Percentiles rank a stretch among this genome's conserved stretches.
Evolutionary conservation across 768 basidiomycete genomes (phyloP).

Genomic region (Rubroboletus satanas): DNA sequence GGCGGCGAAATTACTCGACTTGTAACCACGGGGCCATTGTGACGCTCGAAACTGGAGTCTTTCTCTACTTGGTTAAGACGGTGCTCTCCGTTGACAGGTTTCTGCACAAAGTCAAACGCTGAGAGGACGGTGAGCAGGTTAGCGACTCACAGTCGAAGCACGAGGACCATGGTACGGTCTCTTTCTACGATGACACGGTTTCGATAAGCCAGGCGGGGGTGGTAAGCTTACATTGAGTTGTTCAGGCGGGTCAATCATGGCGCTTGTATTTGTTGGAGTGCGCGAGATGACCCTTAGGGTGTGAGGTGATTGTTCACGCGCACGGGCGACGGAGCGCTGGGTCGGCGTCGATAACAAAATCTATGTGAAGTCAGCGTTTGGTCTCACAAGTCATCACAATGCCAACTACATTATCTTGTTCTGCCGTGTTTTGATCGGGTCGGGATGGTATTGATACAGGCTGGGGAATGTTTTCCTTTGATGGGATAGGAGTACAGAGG

Average conservation of each 20-base stretch:
- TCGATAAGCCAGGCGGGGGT: conserved; percentile 10
- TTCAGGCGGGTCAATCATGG: not conserved
- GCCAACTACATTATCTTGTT: conserved; percentile 3
- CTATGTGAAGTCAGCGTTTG: conserved; percentile 3
- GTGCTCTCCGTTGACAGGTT: not conserved
- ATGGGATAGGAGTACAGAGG: not conserved
- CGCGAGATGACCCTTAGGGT: not conserved
- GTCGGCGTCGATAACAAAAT: conserved; percentile 1
- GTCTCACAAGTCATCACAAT: not conserved
- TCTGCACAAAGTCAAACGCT: conserved; percentile 2
- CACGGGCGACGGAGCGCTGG: not conserved
- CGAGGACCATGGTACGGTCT: not conserved
- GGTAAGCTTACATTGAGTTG: conserved; percentile 1
- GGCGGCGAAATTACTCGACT: conserved; percentile 7
- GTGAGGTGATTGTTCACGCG: not conserved
- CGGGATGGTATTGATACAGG: not conserved
- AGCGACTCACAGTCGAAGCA: conserved; percentile 1
- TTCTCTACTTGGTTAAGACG: not conserved
- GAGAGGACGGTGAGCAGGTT: not conserved
- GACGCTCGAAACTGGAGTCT: not conserved
- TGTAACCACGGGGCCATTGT: not conserved
- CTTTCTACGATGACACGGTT: not conserved
- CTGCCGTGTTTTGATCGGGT: not conserved
- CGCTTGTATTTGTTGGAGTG: not conserved
- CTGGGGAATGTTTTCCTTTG: not conserved